Evolutionary conservation across 2,329 filamentous ascomycete genomes (phyloP).

Genomic region (Penicillium sp.): DNA sequence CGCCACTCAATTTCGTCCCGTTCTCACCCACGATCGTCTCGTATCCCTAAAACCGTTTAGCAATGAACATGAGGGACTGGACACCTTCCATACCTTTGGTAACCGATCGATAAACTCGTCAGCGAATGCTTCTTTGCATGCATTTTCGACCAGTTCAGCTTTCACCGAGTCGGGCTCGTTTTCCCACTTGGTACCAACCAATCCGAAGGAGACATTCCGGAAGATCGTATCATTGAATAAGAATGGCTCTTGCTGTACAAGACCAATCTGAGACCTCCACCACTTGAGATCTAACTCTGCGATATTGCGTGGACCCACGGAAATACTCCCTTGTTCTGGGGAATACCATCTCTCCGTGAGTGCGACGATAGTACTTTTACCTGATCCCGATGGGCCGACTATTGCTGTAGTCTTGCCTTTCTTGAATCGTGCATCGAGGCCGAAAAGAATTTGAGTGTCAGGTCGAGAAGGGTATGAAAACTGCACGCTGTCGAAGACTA

Average conservation of each 20-base stretch:
- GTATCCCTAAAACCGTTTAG: conserved; percentile 59
- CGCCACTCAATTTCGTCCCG: conserved; percentile 79
- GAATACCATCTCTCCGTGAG: conserved; percentile 66
- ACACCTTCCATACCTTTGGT: conserved; percentile 43
- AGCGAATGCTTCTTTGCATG: conserved; percentile 70
- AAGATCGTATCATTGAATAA: conserved; percentile 69
- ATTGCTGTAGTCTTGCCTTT: conserved; percentile 80
- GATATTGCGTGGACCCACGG: conserved; percentile 59
- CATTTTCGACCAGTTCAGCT: conserved; percentile 61
- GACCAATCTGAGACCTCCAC: conserved; percentile 61
- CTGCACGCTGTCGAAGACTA: conserved; percentile 21
- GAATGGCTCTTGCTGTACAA: conserved; percentile 71
- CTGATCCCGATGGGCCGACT: conserved; percentile 82
- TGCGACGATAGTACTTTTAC: conserved; percentile 86
- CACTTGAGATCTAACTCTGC: conserved; percentile 65
- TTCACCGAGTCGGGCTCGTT: conserved; percentile 36
- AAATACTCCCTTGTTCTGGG: conserved; percentile 51
- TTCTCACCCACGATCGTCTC: conserved; percentile 75
- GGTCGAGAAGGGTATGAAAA: conserved; percentile 50
- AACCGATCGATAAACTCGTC: conserved; percentile 70
- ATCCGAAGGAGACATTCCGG: conserved; percentile 65
- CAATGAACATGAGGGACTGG: not conserved
- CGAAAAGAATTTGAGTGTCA: conserved; percentile 20
- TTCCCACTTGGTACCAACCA: conserved; percentile 47
- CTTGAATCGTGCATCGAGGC: conserved; percentile 58